Evolutionary conservation across 495 filamentous ascomycete genomes (phyloP).

Genomic region (Articulospora tetracladia): DNA sequence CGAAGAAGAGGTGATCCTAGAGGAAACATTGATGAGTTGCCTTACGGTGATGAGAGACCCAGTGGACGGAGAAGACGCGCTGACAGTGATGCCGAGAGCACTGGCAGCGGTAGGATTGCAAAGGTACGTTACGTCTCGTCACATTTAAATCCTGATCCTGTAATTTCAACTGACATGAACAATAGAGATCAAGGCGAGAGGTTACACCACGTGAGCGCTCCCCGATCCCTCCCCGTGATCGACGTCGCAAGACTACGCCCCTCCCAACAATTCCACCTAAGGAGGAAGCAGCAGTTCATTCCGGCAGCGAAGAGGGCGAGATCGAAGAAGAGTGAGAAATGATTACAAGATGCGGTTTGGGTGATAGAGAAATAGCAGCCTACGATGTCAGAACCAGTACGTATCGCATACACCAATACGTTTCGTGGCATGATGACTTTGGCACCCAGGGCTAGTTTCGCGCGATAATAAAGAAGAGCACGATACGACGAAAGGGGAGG

Average conservation of each 20-base stretch:
- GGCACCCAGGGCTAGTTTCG: slow-evolving; percentile 13
- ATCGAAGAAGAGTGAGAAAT: slow-evolving; percentile 79
- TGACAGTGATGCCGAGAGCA: slow-evolving; percentile 75
- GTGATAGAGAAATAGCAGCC: neutral
- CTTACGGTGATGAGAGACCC: slow-evolving; percentile 78
- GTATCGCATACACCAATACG: slow-evolving; percentile 21
- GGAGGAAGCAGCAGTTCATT: slow-evolving; percentile 67
- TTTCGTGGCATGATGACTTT: slow-evolving; percentile 25
- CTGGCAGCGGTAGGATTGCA: slow-evolving; percentile 57
- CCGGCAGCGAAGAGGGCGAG: slow-evolving; percentile 95
- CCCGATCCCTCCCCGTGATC: slow-evolving; percentile 42
- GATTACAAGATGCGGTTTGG: neutral
- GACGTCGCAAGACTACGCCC: slow-evolving; percentile 51
- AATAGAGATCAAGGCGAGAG: slow-evolving; percentile 59
- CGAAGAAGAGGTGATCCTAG: slow-evolving; percentile 75
- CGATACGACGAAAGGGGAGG: neutral
- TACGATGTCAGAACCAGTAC: slow-evolving; percentile 14
- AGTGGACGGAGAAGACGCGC: slow-evolving; percentile 57
- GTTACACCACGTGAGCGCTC: slow-evolving; percentile 54
- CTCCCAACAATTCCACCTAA: slow-evolving; percentile 43
- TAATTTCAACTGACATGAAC: neutral
- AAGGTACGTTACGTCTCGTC: slow-evolving; percentile 44
- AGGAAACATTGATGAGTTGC: slow-evolving; percentile 72
- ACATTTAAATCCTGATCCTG: neutral
- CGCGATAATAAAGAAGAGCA: neutral